Conservation (phyloP, 2,329 filamentous ascomycete species). For the Colletotrichum liaoningense region DNA sequence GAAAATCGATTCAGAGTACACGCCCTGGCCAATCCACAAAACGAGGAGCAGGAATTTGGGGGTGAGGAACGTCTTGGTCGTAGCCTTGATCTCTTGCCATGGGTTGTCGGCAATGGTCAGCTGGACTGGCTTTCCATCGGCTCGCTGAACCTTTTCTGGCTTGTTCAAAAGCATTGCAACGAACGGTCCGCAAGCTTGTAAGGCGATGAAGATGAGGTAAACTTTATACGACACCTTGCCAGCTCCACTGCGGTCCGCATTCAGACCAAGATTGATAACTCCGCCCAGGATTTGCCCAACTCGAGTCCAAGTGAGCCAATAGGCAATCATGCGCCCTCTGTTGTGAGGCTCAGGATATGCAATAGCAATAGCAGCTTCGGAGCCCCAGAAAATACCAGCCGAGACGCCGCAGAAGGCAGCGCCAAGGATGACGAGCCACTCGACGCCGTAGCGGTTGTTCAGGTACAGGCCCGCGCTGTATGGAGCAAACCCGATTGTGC, state of each 20-base stretch:
- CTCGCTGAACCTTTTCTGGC: conserved; percentile 56
- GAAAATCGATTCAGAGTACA: conserved; percentile 57
- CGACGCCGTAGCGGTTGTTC: conserved; percentile 55
- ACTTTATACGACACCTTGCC: conserved; percentile 60
- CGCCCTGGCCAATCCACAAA: conserved; percentile 61
- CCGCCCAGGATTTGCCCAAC: conserved; percentile 64
- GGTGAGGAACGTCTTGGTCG: conserved; percentile 55
- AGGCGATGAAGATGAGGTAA: conserved; percentile 52
- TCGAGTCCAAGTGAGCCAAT: conserved; percentile 72
- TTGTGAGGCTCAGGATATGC: conserved; percentile 75
- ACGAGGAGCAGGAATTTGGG: conserved; percentile 59
- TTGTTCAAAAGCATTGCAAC: conserved; percentile 57
- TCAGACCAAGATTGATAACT: conserved; percentile 62
- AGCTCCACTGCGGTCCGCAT: conserved; percentile 52
- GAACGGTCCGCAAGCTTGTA: conserved; percentile 58
- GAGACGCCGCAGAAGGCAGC: conserved; percentile 54
- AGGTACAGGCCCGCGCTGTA: conserved; percentile 57
- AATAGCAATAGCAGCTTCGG: conserved; percentile 46
- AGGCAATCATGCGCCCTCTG: conserved; percentile 68
- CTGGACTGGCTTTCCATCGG: conserved; percentile 50
- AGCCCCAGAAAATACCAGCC: conserved; percentile 51
- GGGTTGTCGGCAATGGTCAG: conserved; percentile 54
- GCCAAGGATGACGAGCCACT: conserved; percentile 57
- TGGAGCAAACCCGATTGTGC: conserved; percentile 55
- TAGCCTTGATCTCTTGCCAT: conserved; percentile 67